Evolutionary conservation across 768 basidiomycete genomes (phyloP).

Genomic region (Leccinum truebloodii): DNA sequence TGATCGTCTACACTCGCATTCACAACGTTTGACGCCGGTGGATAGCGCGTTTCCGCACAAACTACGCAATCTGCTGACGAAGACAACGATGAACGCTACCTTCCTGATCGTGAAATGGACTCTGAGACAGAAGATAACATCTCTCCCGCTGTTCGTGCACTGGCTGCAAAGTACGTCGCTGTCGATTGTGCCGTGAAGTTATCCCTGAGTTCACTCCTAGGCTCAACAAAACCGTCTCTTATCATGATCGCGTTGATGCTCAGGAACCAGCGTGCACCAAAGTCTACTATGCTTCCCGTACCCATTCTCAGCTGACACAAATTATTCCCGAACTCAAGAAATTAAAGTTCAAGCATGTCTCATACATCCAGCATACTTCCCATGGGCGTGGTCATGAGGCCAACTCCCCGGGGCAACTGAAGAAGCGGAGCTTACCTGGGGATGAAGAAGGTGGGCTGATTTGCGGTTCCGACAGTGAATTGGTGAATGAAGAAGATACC

Average conservation of each 20-base stretch:
- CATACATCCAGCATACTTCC: constrained; percentile 18
- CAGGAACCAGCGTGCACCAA: constrained; percentile 69
- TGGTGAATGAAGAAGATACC: constrained; percentile 15
- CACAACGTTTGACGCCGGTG: constrained; percentile 6
- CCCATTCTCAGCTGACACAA: constrained; percentile 94
- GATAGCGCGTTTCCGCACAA: constrained; percentile 25
- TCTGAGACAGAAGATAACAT: constrained; percentile 52
- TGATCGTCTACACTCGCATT: constrained; percentile 16
- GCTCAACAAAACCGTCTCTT: constrained; percentile 13
- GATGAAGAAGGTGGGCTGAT: constrained; percentile 16
- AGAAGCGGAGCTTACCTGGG: constrained; percentile 25
- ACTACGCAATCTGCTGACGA: constrained; percentile 27
- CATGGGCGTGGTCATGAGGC: constrained; percentile 1
- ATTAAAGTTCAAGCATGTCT: constrained; percentile 51
- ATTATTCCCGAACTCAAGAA: constrained; percentile 81
- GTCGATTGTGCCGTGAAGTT: background rate
- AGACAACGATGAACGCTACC: constrained; percentile 65
- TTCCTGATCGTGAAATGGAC: constrained; percentile 56
- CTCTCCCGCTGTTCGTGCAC: constrained; percentile 72
- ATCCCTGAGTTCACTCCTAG: constrained; percentile 13
- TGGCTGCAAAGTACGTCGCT: constrained; percentile 71
- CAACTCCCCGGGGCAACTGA: constrained; percentile 7
- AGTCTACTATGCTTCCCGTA: constrained; percentile 93
- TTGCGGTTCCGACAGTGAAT: background rate
- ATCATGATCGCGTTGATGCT: constrained; percentile 11